Base-by-base conservation (phyloP, 2,329 filamentous ascomycete species). In the Sporothrix inflata region DNA sequence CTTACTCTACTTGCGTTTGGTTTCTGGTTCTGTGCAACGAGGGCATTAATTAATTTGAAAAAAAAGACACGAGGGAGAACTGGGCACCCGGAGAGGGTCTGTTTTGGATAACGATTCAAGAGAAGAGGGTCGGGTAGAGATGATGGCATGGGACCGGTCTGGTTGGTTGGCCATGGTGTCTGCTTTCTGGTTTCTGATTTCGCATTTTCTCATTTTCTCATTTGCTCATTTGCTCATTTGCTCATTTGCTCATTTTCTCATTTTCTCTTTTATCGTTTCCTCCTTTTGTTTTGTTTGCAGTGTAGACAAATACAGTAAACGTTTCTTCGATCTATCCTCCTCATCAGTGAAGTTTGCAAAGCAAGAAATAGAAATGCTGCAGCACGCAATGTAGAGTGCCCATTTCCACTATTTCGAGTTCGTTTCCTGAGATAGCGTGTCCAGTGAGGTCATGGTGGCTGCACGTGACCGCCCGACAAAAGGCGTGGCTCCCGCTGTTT, bases 401-500 rank as follows among this genome's bases (percentile, higher is more conserved):
- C 45, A 19, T 47, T 19, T 47, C 30, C 3, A 34, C 30, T 34
- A 6, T 34, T 34, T 34, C 30, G 6, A 34, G 30, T 34, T 34
- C 30, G 30, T 34, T 34, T 34, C 30, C 4, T 30, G 21, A 5
- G 21, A 14, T 16, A 14, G 11, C 4, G 24, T 24, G 60, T 45
- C 38, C 60, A 65, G 60, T 42, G 55, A 68, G 34, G 34, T 55
- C 66, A 45, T 69, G 4, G 30, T 42, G 9, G 6, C 7, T 21
- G 21, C 66, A 69, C 66, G 66, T 69, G 66, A 55, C 49, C 66
- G 21, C 21, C 30, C 42, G 34, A 69, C 38, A 69, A 67, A 51
- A 38, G 27, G 65, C 27, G 45, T 51, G 66, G 34, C 30, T 11
- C 34, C 16, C 49, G 40, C 49, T 19, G 47, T 53, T 68, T 53